Evolutionary conservation across 2,329 filamentous ascomycete species (phyloP).

Genomic region (Cladosporium velox): DNA sequence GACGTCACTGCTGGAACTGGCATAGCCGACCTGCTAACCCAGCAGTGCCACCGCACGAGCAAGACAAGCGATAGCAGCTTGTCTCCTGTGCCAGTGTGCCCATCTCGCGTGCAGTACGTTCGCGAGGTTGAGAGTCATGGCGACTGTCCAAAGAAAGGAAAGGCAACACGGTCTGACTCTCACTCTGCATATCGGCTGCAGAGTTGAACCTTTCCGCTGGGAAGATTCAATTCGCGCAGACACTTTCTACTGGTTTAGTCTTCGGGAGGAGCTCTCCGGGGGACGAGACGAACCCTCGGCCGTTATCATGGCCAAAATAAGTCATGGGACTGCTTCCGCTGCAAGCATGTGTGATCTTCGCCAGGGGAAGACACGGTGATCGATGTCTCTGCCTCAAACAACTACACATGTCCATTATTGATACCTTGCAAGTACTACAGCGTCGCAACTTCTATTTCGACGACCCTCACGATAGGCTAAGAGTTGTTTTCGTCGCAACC

Average conservation of each 20-base stretch:
- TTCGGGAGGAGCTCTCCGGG: slow-evolving; percentile 8
- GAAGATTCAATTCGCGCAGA: slow-evolving; percentile 6
- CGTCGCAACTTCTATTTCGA: not conserved
- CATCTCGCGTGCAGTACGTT: not conserved
- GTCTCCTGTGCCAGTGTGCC: not conserved
- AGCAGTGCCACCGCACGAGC: not conserved
- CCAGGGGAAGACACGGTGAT: slow-evolving; percentile 16
- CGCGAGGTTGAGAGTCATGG: not conserved
- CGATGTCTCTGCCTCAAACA: slow-evolving; percentile 17
- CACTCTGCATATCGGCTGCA: slow-evolving; percentile 9
- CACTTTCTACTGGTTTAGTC: slow-evolving; percentile 17
- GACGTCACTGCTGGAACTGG: slow-evolving; percentile 8
- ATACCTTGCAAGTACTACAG: not conserved
- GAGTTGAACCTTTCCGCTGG: slow-evolving; percentile 18
- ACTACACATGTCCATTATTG: not conserved
- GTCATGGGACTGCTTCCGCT: slow-evolving; percentile 14
- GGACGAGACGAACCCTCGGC: slow-evolving; percentile 6
- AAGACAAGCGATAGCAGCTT: not conserved
- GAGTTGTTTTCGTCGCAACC: not conserved
- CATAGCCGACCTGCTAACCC: not conserved
- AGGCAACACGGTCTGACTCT: not conserved
- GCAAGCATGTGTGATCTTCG: not conserved
- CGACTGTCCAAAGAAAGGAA: not conserved
- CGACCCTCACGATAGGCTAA: not conserved
- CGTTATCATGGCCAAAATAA: not conserved